Evolutionary conservation across 2,329 filamentous ascomycete species (phyloP).

Genomic region (Colletotrichum gigasporum): DNA sequence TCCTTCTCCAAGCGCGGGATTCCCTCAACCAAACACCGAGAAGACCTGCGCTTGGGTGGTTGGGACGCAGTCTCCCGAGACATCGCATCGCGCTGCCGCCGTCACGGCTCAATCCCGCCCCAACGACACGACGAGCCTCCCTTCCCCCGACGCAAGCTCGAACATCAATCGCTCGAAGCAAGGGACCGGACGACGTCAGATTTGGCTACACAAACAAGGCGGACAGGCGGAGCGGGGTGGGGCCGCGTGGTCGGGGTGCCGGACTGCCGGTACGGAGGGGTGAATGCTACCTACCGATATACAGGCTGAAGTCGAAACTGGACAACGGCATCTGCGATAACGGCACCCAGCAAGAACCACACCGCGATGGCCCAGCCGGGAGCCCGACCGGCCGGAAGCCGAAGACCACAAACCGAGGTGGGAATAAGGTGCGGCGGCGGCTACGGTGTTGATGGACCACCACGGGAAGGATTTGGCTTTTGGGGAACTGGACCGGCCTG

Average conservation of each 20-base stretch:
- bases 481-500: background rate
- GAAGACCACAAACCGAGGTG: background rate
- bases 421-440: background rate
- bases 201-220: slow-evolving; percentile 1
- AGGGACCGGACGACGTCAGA: slow-evolving; percentile 6
- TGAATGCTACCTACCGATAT: background rate
- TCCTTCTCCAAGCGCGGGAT: background rate
- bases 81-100: background rate
- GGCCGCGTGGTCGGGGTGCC: slow-evolving; percentile 13
- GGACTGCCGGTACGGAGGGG: background rate
- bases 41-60: too few species aligned
- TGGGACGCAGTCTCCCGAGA: background rate
- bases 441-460: too few species aligned
- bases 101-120: background rate
- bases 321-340: background rate
- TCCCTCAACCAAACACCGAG: background rate
- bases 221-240: slow-evolving; percentile 12
- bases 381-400: background rate
- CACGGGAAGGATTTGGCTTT: background rate
- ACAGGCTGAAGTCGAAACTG: background rate
- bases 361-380: too few species aligned
- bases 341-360: too few species aligned
- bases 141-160: background rate
- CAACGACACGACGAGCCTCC: background rate
- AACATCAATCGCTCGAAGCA: background rate